Percentiles rank a stretch among this genome's conserved stretches.
These are phyloP conservation scores for Cenococcum geophilum DNA, from an alignment of 495 filamentous ascomycete species.

Conservation along the genomic window DNA sequence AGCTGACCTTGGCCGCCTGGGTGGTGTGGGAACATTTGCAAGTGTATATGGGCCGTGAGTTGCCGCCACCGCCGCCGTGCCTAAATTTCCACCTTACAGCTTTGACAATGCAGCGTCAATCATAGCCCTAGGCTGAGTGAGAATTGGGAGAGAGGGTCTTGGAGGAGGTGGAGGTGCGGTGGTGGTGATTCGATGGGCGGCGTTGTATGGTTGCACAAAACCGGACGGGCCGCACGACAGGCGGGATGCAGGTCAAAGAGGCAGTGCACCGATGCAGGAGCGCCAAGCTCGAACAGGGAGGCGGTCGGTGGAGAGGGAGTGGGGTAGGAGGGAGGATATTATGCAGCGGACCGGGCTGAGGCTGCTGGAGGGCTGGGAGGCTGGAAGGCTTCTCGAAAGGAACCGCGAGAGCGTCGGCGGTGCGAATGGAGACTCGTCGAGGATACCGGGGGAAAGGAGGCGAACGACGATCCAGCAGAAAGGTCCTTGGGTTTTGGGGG, in stretches of 20 bases:
- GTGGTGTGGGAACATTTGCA: slow-evolving; percentile 25
- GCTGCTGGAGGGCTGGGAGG: background rate
- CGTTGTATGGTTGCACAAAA: background rate
- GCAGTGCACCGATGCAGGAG: background rate
- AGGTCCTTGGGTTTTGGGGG: slow-evolving; percentile 6
- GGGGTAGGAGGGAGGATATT: background rate
- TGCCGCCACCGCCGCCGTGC: slow-evolving; percentile 2
- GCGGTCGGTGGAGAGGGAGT: slow-evolving; percentile 3
- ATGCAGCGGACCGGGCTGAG: background rate
- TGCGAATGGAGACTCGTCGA: background rate
- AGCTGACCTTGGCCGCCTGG: slow-evolving; percentile 25
- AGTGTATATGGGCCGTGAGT: background rate
- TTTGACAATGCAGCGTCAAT: slow-evolving; percentile 1
- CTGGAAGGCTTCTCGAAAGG: background rate
- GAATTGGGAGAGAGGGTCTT: background rate
- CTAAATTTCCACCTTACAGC: slow-evolving; percentile 4
- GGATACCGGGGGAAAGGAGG: slow-evolving; percentile 6
- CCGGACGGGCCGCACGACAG: slow-evolving; percentile 3
- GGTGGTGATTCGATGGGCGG: slow-evolving; percentile 1
- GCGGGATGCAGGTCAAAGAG: slow-evolving; percentile 9
- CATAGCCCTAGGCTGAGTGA: slow-evolving; percentile 1
- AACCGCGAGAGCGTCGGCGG: background rate
- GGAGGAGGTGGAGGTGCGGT: background rate
- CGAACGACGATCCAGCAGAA: slow-evolving; percentile 4
- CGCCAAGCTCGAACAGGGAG: slow-evolving; percentile 3